phyloP scores from a whole-genome alignment of 352 stramenopile genomes.

The Globisporangium irregulare region DNA sequence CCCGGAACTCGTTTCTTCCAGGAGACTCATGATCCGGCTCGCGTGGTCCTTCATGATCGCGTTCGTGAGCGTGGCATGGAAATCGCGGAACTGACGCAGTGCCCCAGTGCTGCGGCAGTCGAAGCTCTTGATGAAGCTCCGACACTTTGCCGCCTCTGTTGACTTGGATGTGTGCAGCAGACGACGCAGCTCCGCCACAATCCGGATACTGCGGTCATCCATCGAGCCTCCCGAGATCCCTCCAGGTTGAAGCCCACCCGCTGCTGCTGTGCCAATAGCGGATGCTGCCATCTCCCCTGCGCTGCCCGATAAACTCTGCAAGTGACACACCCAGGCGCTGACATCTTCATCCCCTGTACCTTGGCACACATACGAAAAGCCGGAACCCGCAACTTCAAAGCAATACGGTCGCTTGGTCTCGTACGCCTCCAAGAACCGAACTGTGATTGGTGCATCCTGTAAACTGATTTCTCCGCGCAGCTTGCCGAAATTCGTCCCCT shows the following conservation, averaged over 20 bases:
- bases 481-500: constrained; percentile 78
- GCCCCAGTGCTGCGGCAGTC: constrained; percentile 40
- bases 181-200: constrained; percentile 73
- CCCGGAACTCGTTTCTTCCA: constrained; percentile 41
- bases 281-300: constrained; percentile 37
- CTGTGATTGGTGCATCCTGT: constrained; percentile 57
- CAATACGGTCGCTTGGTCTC: constrained; percentile 83
- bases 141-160: constrained; percentile 62
- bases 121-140: constrained; percentile 59
- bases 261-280: constrained; percentile 32
- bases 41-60: constrained; percentile 67
- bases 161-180: constrained; percentile 80
- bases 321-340: constrained; percentile 81
- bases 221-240: constrained; percentile 32
- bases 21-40: constrained; percentile 52
- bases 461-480: constrained; percentile 76
- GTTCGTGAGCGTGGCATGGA: constrained; percentile 55
- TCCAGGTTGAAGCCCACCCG: constrained; percentile 32
- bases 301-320: constrained; percentile 63
- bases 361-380: constrained; percentile 78
- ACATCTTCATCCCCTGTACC: constrained; percentile 82
- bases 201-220: constrained; percentile 73
- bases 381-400: constrained; percentile 71
- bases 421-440: constrained; percentile 74
- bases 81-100: constrained; percentile 59